Conservation (phyloP, 164 flowering plant genomes). For the Platanus orientalis region DNA sequence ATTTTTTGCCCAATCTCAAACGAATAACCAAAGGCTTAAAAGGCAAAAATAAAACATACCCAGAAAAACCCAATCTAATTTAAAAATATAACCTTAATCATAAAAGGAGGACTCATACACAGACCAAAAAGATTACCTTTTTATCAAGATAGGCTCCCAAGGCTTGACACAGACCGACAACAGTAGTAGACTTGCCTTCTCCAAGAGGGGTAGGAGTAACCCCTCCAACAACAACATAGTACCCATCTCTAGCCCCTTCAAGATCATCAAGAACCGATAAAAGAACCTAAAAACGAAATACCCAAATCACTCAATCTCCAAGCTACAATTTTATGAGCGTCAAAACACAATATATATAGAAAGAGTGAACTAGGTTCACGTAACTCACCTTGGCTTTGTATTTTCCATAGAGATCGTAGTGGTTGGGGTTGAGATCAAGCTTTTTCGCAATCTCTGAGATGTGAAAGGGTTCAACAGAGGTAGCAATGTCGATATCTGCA, state of each 20-base stretch:
- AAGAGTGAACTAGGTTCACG: neutral
- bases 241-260: constrained; percentile 72
- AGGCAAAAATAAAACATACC: neutral
- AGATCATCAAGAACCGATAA: constrained; percentile 80
- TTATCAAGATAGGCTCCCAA: constrained; percentile 92
- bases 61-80: neutral
- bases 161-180: constrained; percentile 98
- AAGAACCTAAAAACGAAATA: constrained; percentile 50
- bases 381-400: constrained; percentile 90
- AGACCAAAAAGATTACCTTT: constrained; percentile 48
- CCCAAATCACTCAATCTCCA: constrained; percentile 9
- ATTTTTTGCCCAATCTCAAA: neutral
- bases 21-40: neutral
- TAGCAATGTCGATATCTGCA: constrained; percentile 93
- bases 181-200: constrained; percentile 97
- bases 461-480: constrained; percentile 79
- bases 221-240: constrained; percentile 97
- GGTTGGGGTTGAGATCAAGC: constrained; percentile 58
- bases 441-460: constrained; percentile 83
- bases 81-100: neutral
- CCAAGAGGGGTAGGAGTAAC: constrained; percentile 99
- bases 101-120: neutral
- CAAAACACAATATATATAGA: no score
- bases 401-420: constrained; percentile 95
- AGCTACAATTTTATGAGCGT: neutral